These are phyloP conservation scores for Sporothrix variecibatus DNA, from an alignment of 2,329 filamentous ascomycete species.

Conservation along the genomic window DNA sequence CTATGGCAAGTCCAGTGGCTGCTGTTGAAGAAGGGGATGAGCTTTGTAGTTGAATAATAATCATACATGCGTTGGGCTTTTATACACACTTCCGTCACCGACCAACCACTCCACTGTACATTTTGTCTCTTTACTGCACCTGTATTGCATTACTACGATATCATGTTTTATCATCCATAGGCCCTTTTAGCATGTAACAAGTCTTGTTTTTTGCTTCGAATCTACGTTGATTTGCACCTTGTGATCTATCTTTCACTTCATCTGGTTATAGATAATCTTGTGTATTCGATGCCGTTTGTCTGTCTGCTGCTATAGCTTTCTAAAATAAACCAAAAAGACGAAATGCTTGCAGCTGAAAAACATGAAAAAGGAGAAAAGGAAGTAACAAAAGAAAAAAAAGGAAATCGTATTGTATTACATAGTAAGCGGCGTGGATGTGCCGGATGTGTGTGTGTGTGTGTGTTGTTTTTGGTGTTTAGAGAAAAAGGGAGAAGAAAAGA, in stretches of 20 bases:
- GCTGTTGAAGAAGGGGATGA: slow-evolving; percentile 30
- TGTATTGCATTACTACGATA: background rate
- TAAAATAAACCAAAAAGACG: background rate
- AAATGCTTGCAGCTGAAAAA: background rate
- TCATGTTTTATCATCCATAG: slow-evolving; percentile 3
- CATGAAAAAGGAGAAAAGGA: background rate
- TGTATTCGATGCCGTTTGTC: background rate
- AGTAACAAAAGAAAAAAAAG: slow-evolving; percentile 16
- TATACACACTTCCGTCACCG: background rate
- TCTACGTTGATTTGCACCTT: background rate
- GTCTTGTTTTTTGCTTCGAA: background rate
- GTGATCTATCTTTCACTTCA: background rate
- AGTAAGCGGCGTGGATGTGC: slow-evolving; percentile 21
- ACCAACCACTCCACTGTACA: background rate
- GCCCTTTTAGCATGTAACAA: background rate
- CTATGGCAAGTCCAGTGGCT: slow-evolving; percentile 44
- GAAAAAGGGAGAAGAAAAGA: background rate
- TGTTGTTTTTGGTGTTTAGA: slow-evolving; percentile 18
- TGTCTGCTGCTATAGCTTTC: background rate
- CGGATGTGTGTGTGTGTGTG: slow-evolving; percentile 2
- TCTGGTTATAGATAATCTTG: background rate
- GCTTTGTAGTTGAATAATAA: background rate
- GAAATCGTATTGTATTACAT: slow-evolving; percentile 28
- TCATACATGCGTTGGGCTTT: background rate
- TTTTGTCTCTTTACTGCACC: background rate